Evolutionary conservation across 225 moss, liverwort and hornwort genomes (phyloP).

Genomic region (Bryum argenteum): DNA sequence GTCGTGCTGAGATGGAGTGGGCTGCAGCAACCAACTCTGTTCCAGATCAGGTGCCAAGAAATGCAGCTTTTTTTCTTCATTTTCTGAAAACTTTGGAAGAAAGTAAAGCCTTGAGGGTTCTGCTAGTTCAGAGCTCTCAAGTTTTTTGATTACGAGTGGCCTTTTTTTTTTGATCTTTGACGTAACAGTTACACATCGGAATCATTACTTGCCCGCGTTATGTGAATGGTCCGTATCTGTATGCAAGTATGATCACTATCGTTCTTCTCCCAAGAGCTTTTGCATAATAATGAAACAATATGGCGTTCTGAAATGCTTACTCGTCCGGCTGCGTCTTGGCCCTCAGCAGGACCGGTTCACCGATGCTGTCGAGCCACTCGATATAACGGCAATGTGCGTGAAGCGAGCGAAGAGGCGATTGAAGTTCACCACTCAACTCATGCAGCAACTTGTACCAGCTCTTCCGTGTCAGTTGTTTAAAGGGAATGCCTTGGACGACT

Average conservation of each 20-base stretch:
- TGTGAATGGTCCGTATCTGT: neutral
- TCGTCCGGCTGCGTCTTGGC: constrained; percentile 24
- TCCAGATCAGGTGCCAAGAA: constrained; percentile 68
- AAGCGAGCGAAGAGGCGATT: constrained; percentile 84
- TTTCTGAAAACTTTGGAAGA: neutral
- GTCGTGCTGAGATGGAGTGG: constrained; percentile 92
- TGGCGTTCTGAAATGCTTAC: neutral
- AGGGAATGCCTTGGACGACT: constrained; percentile 72
- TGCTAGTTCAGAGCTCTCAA: neutral
- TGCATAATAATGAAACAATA: too few species aligned
- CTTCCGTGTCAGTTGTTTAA: constrained; percentile 81
- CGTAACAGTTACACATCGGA: neutral
- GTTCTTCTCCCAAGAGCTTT: too few species aligned
- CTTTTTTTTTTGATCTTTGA: neutral
- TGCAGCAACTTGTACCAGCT: constrained; percentile 93
- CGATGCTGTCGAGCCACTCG: constrained; percentile 48
- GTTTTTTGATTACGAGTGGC: neutral
- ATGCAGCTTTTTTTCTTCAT: constrained; percentile 7
- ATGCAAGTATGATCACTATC: too few species aligned
- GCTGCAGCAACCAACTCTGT: constrained; percentile 85
- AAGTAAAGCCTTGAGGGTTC: neutral
- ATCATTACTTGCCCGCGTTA: neutral
- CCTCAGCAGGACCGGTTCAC: constrained; percentile 53
- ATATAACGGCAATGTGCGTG: constrained; percentile 67
- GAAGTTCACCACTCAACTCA: constrained; percentile 84